Percentiles rank a stretch among this genome's conserved stretches.
These are phyloP conservation scores for Sutorius australiensis DNA, from an alignment of 768 basidiomycete species.

Conservation along the genomic window DNA sequence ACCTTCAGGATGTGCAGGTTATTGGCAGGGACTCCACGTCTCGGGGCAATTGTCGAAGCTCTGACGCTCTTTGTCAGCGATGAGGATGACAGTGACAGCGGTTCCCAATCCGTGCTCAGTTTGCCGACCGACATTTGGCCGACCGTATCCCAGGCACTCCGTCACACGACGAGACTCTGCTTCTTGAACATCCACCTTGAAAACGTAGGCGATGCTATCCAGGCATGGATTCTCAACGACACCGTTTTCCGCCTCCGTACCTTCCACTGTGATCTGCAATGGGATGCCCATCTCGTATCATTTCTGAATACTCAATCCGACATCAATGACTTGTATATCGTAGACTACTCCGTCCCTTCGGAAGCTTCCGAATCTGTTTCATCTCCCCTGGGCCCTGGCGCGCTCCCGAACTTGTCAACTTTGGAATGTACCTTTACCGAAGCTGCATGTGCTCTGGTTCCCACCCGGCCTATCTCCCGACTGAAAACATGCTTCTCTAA, in stretches of 20 bases:
- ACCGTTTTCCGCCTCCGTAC: slow-evolving; percentile 52
- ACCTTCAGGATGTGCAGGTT: slow-evolving; percentile 46
- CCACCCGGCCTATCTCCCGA: slow-evolving; percentile 54
- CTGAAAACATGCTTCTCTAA: slow-evolving; percentile 69
- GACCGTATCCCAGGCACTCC: slow-evolving; percentile 46
- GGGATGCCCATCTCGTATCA: slow-evolving; percentile 52
- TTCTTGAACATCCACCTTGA: slow-evolving; percentile 49
- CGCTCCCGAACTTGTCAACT: slow-evolving; percentile 47
- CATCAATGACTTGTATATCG: slow-evolving; percentile 30
- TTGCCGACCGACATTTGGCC: slow-evolving; percentile 47
- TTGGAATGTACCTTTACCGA: slow-evolving; percentile 68
- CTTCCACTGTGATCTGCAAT: slow-evolving; percentile 65
- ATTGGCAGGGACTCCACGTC: slow-evolving; percentile 42
- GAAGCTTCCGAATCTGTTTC: slow-evolving; percentile 14
- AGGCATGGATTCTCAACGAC: slow-evolving; percentile 37
- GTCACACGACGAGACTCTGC: slow-evolving; percentile 42
- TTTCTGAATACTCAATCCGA: slow-evolving; percentile 25
- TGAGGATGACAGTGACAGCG: slow-evolving; percentile 5
- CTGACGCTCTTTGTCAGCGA: slow-evolving; percentile 46
- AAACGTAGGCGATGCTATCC: slow-evolving; percentile 21
- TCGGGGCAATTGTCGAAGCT: slow-evolving; percentile 51
- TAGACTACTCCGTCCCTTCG: slow-evolving; percentile 30
- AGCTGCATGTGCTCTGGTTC: slow-evolving; percentile 54
- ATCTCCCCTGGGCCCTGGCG: slow-evolving; percentile 24
- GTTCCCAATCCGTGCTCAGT: not conserved